Evolutionary conservation across 208 protist genomes (phyloP), one percentile per base, ranked within the genome.

Genomic region (Crithidia sp.): DNA sequence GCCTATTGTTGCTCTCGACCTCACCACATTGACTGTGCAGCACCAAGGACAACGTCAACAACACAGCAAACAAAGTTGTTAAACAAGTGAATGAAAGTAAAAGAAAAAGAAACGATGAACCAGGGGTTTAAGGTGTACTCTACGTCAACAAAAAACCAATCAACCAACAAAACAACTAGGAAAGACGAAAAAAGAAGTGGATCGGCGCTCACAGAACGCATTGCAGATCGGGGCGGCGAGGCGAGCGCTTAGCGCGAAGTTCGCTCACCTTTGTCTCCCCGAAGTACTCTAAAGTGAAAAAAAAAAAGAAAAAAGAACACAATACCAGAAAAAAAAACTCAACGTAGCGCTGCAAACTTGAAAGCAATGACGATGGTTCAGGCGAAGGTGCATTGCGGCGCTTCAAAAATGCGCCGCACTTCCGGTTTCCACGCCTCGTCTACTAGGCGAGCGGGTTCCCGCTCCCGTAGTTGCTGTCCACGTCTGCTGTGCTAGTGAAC

Each of bases 401-500:
- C 28, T 28, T 28, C 28, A 28, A 2, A 28, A 28, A 28, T 28
- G 28, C 28, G 28, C 28, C 28, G 28, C 28, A 28, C 28, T 28
- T 28, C 28, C 28, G 28, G 0, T 28, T 28, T 28, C 28, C 28
- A 28, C 28, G 58, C 43, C 56, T 9, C 47, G 37, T 56, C 55
- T 72, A 74, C n/a, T 39, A 19, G 12, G 47, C 47, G 56, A 84
- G 57, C 2, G 83, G 83, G 53, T 87, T 87, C 16, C 45, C 55
- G 12, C 59, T 68, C 5, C 83, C 61, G 19, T 79, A 55, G 37
- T 79, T 59, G 54, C 60, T 71, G 45, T 37, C 41, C 13, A 16
- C 28, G 66, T 78, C 67, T 40, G 74, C n/a, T 3, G 87, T 87
- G 63, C 78, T 86, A 58, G 67, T 63, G 53, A 89, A 92, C 65